These are phyloP conservation scores for Henckelia pumila DNA, from an alignment of 257 asterid species.

Conservation along the genomic window DNA sequence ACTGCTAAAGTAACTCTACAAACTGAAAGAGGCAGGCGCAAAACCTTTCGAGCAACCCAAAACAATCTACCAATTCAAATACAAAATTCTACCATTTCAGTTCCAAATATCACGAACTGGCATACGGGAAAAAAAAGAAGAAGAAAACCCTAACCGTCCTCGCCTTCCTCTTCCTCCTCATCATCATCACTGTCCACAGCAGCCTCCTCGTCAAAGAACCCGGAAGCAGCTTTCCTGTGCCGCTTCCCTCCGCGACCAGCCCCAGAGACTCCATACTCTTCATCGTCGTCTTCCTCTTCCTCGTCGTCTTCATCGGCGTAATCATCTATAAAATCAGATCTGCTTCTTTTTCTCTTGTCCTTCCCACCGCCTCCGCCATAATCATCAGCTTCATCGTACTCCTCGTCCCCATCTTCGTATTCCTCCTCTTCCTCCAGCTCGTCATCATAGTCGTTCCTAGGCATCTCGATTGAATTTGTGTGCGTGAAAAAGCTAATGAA, in stretches of 20 bases:
- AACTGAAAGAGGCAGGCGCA: background rate
- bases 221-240: constrained; percentile 41
- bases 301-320: constrained; percentile 81
- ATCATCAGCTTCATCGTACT: constrained; percentile 67
- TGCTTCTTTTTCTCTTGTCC: constrained; percentile 58
- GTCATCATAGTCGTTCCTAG: constrained; percentile 57
- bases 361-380: constrained; percentile 51
- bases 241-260: constrained; percentile 37
- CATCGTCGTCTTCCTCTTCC: constrained; percentile 77
- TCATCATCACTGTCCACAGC: constrained; percentile 82
- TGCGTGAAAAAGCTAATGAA: background rate
- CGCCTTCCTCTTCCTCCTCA: constrained; percentile 93
- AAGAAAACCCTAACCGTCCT: constrained; percentile 56
- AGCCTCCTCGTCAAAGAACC: constrained; percentile 76
- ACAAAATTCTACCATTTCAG: too few species aligned
- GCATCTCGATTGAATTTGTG: constrained; percentile 34
- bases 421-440: constrained; percentile 62
- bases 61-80: background rate
- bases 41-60: constrained; percentile 10
- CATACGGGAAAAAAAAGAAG: background rate
- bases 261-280: constrained; percentile 35
- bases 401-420: constrained; percentile 50
- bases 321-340: constrained; percentile 72
- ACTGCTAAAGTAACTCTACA: background rate
- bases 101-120: too few species aligned